Base-by-base conservation (phyloP, 2,329 filamentous ascomycete genomes). In the Alternaria atra region DNA sequence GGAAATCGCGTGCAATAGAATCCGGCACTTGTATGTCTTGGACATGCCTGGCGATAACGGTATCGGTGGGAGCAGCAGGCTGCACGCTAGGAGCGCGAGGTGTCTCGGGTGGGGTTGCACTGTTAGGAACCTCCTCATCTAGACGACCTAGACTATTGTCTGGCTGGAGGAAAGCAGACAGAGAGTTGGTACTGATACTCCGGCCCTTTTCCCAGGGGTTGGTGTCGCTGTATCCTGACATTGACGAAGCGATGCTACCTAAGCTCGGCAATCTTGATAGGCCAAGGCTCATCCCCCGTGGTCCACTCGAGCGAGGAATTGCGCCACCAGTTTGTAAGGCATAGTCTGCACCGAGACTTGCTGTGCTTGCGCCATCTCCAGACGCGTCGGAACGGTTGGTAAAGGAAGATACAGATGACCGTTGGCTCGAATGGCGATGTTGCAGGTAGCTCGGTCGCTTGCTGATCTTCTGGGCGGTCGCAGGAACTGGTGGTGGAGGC, bases 1-100 rank as follows among this genome's bases (percentile, higher is more conserved):
- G 90, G 79, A 95, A 97, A 75, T 97, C 92, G 68, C 90, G 89
- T 4, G 91, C 93, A 60, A 97, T 84, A 5, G 92, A 95, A 71
- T 95, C 93, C 4, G 94, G 94, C 1, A 97, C 92, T 59, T 94
- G 91, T 13, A 98, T 92, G 72, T 94, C 93, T 69, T 91, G 90
- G 46, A 97, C 90, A 74, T 95, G 94, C 58, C 93, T 90, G 43
- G 93, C 89, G 71, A 97, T 91, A 52, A 93, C 89, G 2, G 93
- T 97, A 74, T 97, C 94, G 1, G 93, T 95, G 2, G 92, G 92
- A 6, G 90, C 87, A 20, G 85, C 82, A 10, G 76, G 72, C 44
- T 77, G 76, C 70, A 72, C 78, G 79, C 66, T 86, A 81, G 72
- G 84, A 83, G 60, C 89, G 82, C 76, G 86, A 1, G 94, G 94